Percentiles rank a stretch among this genome's conserved stretches.
Evolutionary conservation across 179 eudicot genomes (phyloP).

Genomic region (Drosera spatulata): DNA sequence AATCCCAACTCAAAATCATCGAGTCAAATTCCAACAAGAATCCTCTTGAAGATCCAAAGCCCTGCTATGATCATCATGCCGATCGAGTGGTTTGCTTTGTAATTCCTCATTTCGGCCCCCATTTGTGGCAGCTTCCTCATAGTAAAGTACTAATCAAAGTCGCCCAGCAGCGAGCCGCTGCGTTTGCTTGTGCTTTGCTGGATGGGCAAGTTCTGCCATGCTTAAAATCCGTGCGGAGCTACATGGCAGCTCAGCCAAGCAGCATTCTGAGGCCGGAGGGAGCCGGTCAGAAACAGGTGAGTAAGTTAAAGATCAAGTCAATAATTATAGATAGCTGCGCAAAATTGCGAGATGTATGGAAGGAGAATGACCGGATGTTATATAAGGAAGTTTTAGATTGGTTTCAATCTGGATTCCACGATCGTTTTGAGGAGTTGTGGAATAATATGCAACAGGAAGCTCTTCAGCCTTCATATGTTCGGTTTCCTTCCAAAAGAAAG

Average conservation of each 20-base stretch:
- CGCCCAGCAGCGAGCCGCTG: conserved; percentile 28
- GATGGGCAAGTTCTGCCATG: conserved; percentile 87
- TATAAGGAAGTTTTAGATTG: conserved; percentile 50
- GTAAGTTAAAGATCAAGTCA: conserved; percentile 32
- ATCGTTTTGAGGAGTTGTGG: conserved; percentile 56
- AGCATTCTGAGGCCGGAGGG: conserved; percentile 69
- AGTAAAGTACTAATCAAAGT: conserved; percentile 48
- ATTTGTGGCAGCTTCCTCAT: conserved; percentile 59
- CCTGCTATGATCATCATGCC: conserved; percentile 42
- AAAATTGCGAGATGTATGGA: conserved; percentile 42
- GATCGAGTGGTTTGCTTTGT: conserved; percentile 62
- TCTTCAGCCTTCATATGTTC: conserved; percentile 28
- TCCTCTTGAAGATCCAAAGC: conserved; percentile 55
- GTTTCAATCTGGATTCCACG: conserved; percentile 49
- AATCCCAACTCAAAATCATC: too few species aligned
- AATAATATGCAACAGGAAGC: conserved; percentile 50
- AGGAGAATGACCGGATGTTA: conserved; percentile 41
- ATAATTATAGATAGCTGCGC: conserved; percentile 51
- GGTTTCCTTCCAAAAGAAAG: conserved; percentile 14
- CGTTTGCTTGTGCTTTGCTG: conserved; percentile 69
- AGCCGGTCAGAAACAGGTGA: conserved; percentile 55
- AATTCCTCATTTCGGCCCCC: conserved; percentile 58
- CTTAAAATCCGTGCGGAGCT: conserved; percentile 33
- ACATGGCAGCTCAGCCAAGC: conserved; percentile 47
- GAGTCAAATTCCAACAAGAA: too few species aligned